phyloP scores from a whole-genome alignment of 257 asterid species.

The Solanum peruvianum region DNA sequence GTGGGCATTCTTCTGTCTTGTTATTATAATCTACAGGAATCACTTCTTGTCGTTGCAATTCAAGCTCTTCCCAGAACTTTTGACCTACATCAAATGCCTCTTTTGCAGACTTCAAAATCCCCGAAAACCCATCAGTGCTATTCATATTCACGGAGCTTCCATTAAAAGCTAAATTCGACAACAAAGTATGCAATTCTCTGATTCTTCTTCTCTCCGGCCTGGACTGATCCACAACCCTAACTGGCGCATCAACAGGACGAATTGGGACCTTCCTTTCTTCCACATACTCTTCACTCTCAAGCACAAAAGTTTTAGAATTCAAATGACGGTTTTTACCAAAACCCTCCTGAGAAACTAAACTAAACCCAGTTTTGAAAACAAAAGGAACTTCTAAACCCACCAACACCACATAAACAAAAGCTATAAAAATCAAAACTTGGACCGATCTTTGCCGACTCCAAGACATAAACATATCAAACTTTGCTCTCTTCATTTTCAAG shows the following conservation, averaged over 20 bases:
- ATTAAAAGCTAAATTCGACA: conserved; percentile 16
- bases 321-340: conserved; percentile 26
- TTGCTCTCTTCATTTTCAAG: conserved; percentile 49
- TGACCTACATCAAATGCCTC: conserved; percentile 68
- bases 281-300: conserved; percentile 59
- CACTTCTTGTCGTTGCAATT: conserved; percentile 14
- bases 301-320: conserved; percentile 21
- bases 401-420: conserved; percentile 41
- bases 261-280: conserved; percentile 47
- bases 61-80: conserved; percentile 65
- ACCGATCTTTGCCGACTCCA: conserved; percentile 51
- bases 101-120: conserved; percentile 45
- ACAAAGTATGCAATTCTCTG: neutral
- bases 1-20: conserved; percentile 42
- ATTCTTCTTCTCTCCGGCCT: conserved; percentile 31
- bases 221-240: conserved; percentile 18
- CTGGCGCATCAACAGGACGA: conserved; percentile 47
- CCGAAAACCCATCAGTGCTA: conserved; percentile 7
- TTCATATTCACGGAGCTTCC: neutral
- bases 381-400: conserved; percentile 74
- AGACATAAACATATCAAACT: conserved; percentile 40
- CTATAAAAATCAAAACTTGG: conserved; percentile 44
- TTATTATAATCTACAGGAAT: neutral
- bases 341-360: conserved; percentile 30
- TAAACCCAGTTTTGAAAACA: conserved; percentile 45